Evolutionary conservation across 441 rosid genomes (phyloP).

Genomic region (Adansonia rubrostipa): DNA sequence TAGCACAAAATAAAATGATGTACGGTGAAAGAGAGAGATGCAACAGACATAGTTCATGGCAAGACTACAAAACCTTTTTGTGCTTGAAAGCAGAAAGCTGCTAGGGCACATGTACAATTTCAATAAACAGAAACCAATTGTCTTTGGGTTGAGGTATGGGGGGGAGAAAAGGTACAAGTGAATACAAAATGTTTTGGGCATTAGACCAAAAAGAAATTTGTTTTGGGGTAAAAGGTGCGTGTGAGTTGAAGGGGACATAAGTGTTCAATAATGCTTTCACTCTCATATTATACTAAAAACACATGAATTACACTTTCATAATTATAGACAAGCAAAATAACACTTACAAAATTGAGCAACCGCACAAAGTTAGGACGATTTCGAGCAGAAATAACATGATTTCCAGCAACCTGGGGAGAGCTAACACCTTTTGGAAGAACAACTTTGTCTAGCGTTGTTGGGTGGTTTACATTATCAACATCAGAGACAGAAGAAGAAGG

Average conservation of each 20-base stretch:
- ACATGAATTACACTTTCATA: neutral
- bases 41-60: neutral
- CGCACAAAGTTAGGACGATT: slow-evolving; percentile 64
- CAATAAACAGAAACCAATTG: neutral
- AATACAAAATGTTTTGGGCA: neutral
- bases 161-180: neutral
- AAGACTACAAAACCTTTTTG: neutral
- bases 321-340: slow-evolving; percentile 26
- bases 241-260: too few relatives aligned
- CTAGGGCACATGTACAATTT: neutral
- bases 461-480: slow-evolving; percentile 87
- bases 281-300: neutral
- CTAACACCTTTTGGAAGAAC: slow-evolving; percentile 63
- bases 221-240: neutral
- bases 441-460: slow-evolving; percentile 65
- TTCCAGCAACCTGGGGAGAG: slow-evolving; percentile 82
- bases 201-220: neutral
- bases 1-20: neutral
- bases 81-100: neutral
- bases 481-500: slow-evolving; percentile 99
- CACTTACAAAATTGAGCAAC: slow-evolving; percentile 84
- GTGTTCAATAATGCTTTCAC: neutral
- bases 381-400: slow-evolving; percentile 60
- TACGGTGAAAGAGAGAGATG: neutral
- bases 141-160: neutral